Conservation (phyloP, 805 yeast genomes). For the Candida yuanshanica region DNA sequence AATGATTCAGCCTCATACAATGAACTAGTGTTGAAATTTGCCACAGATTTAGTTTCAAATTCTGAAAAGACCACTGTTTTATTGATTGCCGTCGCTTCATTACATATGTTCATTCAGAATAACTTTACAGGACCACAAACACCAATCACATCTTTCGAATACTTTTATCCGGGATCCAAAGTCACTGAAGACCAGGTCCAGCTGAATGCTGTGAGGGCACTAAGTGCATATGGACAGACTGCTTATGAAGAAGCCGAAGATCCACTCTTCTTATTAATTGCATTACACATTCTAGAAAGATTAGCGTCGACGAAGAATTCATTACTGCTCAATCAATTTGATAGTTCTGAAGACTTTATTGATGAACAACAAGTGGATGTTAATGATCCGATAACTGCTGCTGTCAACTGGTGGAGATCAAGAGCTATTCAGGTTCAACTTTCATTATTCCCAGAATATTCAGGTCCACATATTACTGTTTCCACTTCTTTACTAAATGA, state of each 20-base stretch:
- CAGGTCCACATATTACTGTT: slow-evolving; percentile 38
- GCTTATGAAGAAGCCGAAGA: slow-evolving; percentile 58
- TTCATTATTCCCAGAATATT: slow-evolving; percentile 58
- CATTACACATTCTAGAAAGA: slow-evolving; percentile 39
- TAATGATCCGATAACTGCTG: slow-evolving; percentile 29
- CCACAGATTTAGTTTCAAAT: background rate
- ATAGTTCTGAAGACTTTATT: slow-evolving; percentile 26
- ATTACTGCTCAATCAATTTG: slow-evolving; percentile 21
- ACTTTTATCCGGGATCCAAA: slow-evolving; percentile 17
- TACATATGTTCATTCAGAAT: slow-evolving; percentile 66
- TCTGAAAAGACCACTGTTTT: slow-evolving; percentile 10
- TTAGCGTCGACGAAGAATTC: slow-evolving; percentile 28
- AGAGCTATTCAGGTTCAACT: slow-evolving; percentile 61
- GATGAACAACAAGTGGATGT: slow-evolving; percentile 10
- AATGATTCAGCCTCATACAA: slow-evolving; percentile 6
- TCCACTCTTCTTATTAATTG: slow-evolving; percentile 39
- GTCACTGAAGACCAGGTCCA: slow-evolving; percentile 13
- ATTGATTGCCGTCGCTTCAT: slow-evolving; percentile 42
- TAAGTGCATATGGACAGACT: slow-evolving; percentile 60
- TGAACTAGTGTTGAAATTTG: slow-evolving; percentile 6
- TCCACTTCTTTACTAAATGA: slow-evolving; percentile 29
- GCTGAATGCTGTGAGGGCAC: slow-evolving; percentile 28
- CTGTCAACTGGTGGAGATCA: slow-evolving; percentile 70
- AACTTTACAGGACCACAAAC: slow-evolving; percentile 82
- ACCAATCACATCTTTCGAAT: slow-evolving; percentile 30